Evolutionary conservation across 495 filamentous ascomycete genomes (phyloP).

Genomic region (Lindgomyces ingoldianus): DNA sequence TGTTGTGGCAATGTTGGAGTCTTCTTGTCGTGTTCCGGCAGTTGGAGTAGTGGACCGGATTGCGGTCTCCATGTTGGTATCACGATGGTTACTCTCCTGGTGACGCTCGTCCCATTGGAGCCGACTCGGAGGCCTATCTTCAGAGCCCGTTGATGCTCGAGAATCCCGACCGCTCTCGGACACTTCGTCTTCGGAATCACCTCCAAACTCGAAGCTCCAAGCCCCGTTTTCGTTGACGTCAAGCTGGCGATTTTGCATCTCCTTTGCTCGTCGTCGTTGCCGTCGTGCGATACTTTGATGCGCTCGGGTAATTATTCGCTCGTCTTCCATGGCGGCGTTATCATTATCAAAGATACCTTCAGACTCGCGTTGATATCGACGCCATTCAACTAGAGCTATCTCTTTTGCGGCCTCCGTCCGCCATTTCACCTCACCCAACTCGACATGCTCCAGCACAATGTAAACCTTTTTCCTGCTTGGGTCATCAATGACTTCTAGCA

Average conservation of each 20-base stretch:
- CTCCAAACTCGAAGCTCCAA: conserved; percentile 83
- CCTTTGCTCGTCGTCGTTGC: conserved; percentile 33
- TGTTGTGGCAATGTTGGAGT: conserved; percentile 54
- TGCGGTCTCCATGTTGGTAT: conserved; percentile 34
- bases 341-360: conserved; percentile 49
- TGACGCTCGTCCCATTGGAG: neutral
- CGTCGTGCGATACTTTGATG: conserved; percentile 36
- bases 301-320: conserved; percentile 49
- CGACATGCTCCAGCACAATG: conserved; percentile 92
- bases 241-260: conserved; percentile 16
- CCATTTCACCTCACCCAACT: conserved; percentile 92
- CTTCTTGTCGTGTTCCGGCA: conserved; percentile 19
- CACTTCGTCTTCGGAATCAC: conserved; percentile 57
- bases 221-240: conserved; percentile 35
- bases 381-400: conserved; percentile 78
- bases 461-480: conserved; percentile 95
- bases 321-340: conserved; percentile 56
- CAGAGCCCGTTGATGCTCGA: conserved; percentile 16
- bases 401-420: conserved; percentile 77
- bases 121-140: conserved; percentile 2
- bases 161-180: conserved; percentile 34
- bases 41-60: conserved; percentile 30
- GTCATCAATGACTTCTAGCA: conserved; percentile 97
- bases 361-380: conserved; percentile 71
- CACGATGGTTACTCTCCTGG: neutral